Evolutionary conservation across 139 green algal genomes (phyloP), one percentile per base, ranked within the genome.

Genomic region (Mychonastes homosphaera): DNA sequence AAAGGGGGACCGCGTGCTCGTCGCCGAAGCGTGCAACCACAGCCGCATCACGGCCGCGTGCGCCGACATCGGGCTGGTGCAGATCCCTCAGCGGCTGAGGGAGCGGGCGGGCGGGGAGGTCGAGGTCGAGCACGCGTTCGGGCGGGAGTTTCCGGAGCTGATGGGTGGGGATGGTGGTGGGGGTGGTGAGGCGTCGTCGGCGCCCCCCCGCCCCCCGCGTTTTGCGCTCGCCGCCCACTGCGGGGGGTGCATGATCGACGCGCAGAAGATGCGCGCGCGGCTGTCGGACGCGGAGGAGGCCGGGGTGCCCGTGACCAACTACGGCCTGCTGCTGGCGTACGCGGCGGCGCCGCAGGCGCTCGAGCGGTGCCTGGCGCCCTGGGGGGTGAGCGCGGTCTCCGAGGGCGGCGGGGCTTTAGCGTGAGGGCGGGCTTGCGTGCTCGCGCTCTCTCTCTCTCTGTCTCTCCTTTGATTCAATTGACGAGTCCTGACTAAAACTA

Each of bases 11-110:
- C 36, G 51, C 0, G 64, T 86, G 40, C 62, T 86, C 36, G 61
- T 86, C 19, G 70, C 75, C 0, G 78, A 86, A 65, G 78, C 78
- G 0, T 86, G 78, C 73, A 86, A 84, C 72, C 78, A 83, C 69
- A 85, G 79, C 71, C 63, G 75, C 56, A 85, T 85, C 69, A 81
- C 72, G n/a, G 67, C 74, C 32, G 41, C 58, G 21, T 85, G 78
- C 73, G 77, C 80, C 50, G 72, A 86, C 68, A 84, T 84, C 18
- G 72, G 78, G 38, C 76, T 80, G 72, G 78, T 84, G 49, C 69
- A 79, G 68, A 71, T 79, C 29, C 73, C 73, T 0, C 30, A 62
- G 6, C 58, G 63, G 60, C 49, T 79, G 18, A 35, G 62, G 45
- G n/a, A 32, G 39, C 38, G 65, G 19, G 29, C 55, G 33, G 68